Percentiles rank a stretch among this genome's conserved stretches.
Evolutionary conservation across 768 basidiomycete genomes (phyloP).

Genomic region (Psilocybe azurescens): DNA sequence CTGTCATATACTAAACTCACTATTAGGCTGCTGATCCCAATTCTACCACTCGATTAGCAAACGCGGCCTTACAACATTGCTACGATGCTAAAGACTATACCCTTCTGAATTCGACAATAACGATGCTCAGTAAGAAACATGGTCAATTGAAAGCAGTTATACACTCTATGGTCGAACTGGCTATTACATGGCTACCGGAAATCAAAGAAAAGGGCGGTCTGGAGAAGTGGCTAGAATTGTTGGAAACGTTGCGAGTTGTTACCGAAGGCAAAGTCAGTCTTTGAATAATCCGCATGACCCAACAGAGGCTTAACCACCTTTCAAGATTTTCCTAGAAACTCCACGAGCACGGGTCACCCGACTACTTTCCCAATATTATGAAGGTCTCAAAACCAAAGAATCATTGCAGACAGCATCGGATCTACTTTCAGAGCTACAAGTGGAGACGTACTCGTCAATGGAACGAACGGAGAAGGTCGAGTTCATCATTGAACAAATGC

Average conservation of each 20-base stretch:
- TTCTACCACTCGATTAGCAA: constrained; percentile 89
- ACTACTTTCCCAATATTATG: constrained; percentile 84
- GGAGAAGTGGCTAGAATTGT: constrained; percentile 83
- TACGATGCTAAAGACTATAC: constrained; percentile 75
- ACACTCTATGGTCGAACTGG: constrained; percentile 89
- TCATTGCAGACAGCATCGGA: constrained; percentile 88
- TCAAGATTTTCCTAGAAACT: constrained; percentile 95
- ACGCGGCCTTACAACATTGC: constrained; percentile 71
- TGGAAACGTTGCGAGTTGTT: constrained; percentile 88
- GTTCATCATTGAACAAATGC: constrained; percentile 98
- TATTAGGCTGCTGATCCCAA: constrained; percentile 86
- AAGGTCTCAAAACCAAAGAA: constrained; percentile 72
- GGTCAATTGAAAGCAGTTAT: constrained; percentile 93
- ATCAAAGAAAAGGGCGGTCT: constrained; percentile 70
- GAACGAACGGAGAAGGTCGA: constrained; percentile 97
- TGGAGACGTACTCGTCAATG: constrained; percentile 99
- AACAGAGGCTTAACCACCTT: neutral
- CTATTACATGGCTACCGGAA: constrained; percentile 82
- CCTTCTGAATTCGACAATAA: constrained; percentile 87
- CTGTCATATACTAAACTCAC: neutral
- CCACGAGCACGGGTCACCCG: constrained; percentile 95
- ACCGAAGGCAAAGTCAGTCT: constrained; percentile 93
- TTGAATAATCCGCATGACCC: neutral
- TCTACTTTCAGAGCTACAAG: constrained; percentile 91
- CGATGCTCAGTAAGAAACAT: constrained; percentile 98